Percentiles rank a stretch among this genome's conserved stretches.
phyloP scores from a whole-genome alignment of 1,284 basidiomycete species.

The Puccinia brachypodii region DNA sequence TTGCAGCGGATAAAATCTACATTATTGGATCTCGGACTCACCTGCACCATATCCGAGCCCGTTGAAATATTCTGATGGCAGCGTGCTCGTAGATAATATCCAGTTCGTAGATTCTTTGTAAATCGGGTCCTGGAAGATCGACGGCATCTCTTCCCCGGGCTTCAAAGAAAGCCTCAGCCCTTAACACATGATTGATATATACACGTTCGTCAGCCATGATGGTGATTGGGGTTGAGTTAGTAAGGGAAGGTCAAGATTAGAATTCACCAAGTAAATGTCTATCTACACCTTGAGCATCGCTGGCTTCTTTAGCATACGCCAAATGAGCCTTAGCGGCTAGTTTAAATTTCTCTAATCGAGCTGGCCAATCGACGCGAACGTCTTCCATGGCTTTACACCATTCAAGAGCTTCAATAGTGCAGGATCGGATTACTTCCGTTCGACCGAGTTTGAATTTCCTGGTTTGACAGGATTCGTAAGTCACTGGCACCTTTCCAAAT shows the following conservation, averaged over 20 bases:
- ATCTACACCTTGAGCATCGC: constrained; percentile 92
- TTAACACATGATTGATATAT: constrained; percentile 4
- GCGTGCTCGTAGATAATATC: constrained; percentile 87
- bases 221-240: not conserved
- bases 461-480: constrained; percentile 94
- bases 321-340: constrained; percentile 78
- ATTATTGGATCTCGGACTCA: constrained; percentile 57
- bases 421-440: constrained; percentile 89
- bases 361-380: constrained; percentile 53
- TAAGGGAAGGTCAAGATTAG: constrained; percentile 41
- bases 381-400: constrained; percentile 88
- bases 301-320: constrained; percentile 83
- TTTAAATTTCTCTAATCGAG: constrained; percentile 69
- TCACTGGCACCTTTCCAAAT: constrained; percentile 70
- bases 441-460: constrained; percentile 86
- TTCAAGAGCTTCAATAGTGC: constrained; percentile 76
- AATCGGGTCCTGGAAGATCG: constrained; percentile 74
- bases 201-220: not conserved
- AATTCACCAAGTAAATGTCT: constrained; percentile 76
- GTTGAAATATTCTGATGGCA: constrained; percentile 78
- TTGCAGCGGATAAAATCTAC: not conserved
- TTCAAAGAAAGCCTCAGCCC: constrained; percentile 77
- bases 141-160: constrained; percentile 67
- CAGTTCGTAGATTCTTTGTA: constrained; percentile 76
- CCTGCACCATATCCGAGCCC: constrained; percentile 98